phyloP scores from a whole-genome alignment of 163 green algal species.

The Prototheca wickerhamii region DNA sequence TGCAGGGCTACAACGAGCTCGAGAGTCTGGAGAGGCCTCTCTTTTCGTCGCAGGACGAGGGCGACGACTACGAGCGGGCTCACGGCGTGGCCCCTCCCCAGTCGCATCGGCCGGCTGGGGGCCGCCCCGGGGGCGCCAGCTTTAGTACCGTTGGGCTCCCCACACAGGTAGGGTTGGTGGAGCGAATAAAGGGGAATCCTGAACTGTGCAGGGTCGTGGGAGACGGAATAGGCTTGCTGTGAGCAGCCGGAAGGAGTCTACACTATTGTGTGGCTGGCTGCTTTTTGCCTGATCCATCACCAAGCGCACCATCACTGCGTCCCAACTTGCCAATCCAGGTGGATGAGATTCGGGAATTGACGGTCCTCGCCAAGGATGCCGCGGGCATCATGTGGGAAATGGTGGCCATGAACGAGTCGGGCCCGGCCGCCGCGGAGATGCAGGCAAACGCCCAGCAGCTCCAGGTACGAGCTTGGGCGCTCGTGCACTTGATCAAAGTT shows the following conservation, averaged over 20 bases:
- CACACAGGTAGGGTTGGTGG: not conserved
- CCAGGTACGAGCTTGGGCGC: constrained; percentile 16
- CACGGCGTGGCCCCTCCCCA: constrained; percentile 13
- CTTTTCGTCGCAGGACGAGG: constrained; percentile 18
- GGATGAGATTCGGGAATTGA: constrained; percentile 38
- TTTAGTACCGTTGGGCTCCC: not conserved
- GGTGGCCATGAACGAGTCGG: constrained; percentile 39
- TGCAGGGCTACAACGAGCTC: constrained; percentile 45
- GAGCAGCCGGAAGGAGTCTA: no score
- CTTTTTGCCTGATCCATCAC: not conserved
- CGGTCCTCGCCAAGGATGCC: constrained; percentile 32
- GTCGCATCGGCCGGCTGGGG: not conserved
- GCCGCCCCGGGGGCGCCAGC: not conserved
- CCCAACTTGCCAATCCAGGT: constrained; percentile 6
- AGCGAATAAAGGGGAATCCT: not conserved
- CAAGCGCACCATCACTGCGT: not conserved
- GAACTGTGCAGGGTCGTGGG: not conserved
- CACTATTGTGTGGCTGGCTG: not conserved
- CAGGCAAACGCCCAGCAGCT: constrained; percentile 36
- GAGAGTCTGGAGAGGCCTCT: constrained; percentile 38
- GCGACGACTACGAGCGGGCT: constrained; percentile 18
- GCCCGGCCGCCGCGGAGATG: constrained; percentile 34
- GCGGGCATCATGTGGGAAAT: constrained; percentile 51
- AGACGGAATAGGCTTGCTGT: not conserved
- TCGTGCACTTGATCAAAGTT: not conserved